Evolutionary conservation across 2,329 filamentous ascomycete species (phyloP).

Genomic region (Trichoderma sp.): DNA sequence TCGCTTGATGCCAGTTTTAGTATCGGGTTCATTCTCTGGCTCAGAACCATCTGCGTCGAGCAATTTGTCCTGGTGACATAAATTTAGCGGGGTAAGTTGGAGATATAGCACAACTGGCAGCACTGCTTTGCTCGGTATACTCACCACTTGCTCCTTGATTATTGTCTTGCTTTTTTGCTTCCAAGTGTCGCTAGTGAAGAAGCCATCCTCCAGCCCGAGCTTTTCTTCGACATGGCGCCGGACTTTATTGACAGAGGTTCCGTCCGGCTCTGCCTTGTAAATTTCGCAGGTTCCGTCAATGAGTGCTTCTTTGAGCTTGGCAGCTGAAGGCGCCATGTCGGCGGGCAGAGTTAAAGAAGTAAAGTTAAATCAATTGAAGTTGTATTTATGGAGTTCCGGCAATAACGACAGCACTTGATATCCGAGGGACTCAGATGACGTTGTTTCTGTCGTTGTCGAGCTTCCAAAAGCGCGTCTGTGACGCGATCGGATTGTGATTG

Average conservation of each 20-base stretch:
- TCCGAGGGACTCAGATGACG: not conserved
- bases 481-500: constrained; percentile 28
- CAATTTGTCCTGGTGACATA: constrained; percentile 41
- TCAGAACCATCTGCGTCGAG: constrained; percentile 40
- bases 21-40: constrained; percentile 35
- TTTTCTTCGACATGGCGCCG: constrained; percentile 57
- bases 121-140: constrained; percentile 35
- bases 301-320: constrained; percentile 52
- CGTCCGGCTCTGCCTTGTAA: constrained; percentile 49
- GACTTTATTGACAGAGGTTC: constrained; percentile 60
- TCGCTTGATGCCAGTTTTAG: constrained; percentile 41
- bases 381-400: not conserved
- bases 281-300: constrained; percentile 52
- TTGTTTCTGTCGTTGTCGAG: constrained; percentile 1
- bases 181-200: constrained; percentile 57
- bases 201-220: constrained; percentile 53
- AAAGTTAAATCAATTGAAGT: not conserved
- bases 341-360: not conserved
- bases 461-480: constrained; percentile 28
- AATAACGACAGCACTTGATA: not conserved
- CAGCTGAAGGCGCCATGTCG: constrained; percentile 48
- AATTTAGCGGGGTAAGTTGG: constrained; percentile 25
- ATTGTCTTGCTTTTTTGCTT: constrained; percentile 61
- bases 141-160: constrained; percentile 60
- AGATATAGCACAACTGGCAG: not conserved